Base-by-base conservation (phyloP, 1,139 yeast genomes). In the Kurtzmaniella quercitrusa region DNA sequence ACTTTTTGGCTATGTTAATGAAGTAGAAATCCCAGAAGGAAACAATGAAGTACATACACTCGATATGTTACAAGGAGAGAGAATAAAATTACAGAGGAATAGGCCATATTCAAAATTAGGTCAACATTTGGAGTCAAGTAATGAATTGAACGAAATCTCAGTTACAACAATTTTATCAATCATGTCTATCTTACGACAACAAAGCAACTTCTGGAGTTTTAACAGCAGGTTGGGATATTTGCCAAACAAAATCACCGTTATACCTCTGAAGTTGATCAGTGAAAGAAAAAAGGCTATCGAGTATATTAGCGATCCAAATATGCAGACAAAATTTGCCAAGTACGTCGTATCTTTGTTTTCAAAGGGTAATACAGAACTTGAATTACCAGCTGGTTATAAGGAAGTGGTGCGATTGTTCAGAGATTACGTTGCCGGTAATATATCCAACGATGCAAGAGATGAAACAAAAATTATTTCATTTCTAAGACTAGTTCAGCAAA, bases 341-440 rank as follows among this genome's bases (percentile, higher is more conserved):
- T 33, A 47, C 48, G 2, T 47, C 51, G 17, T 55, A 68, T 21
- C 48, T 50, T 12, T 16, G 18, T 9, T 14, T 3, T 30, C 34
- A 5, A 14, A 30, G 5, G 30, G 12, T 9, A 11, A 5, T 26
- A 11, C 43, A 18, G 18, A 20, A 15, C 4, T 22, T 6, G 23
- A 39, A 8, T 26, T 43, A n/a, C 71, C 74, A 2, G 42, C 42
- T n/a, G 48, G 54, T 42, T 72, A 65, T 45, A 50, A 57, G 0
- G 65, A 63, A 2, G 59, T 73, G 2, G 56, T 80, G 12, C 63
- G 57, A 19, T 51, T 80, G 42, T 55, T 81, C 45, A 75, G 71
- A 46, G 73, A 74, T 36, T 81, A 74, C 50, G 66, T 76, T 11
- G 67, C 73, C 14, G 81, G 78, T 0, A 77, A 78, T 40, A 53